Evolutionary conservation across 176 grass and related monocot genomes (phyloP).

Genomic region (Oryza brachyantha): DNA sequence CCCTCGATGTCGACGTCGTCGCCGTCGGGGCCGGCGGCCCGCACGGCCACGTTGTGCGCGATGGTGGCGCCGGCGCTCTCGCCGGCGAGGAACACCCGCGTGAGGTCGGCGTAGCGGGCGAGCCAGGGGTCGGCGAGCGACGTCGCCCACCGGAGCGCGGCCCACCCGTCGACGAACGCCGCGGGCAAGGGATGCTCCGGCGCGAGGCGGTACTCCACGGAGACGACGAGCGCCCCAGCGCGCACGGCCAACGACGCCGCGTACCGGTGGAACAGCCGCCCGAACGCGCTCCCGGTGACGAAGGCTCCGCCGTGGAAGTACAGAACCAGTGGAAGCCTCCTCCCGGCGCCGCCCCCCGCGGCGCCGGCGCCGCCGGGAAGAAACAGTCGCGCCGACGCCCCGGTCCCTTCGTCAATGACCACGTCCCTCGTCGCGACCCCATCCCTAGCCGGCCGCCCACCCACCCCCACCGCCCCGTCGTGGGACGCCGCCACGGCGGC

Average conservation of each 20-base stretch:
- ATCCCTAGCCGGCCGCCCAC: not conserved
- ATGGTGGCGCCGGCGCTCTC: constrained; percentile 11
- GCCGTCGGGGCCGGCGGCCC: not conserved
- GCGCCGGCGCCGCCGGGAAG: not conserved
- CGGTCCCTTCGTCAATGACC: not conserved
- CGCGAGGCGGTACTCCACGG: constrained; percentile 46
- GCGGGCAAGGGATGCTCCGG: constrained; percentile 43
- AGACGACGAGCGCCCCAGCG: constrained; percentile 31
- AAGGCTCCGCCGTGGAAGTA: constrained; percentile 61
- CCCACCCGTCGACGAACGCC: constrained; percentile 43
- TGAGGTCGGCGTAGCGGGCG: not conserved
- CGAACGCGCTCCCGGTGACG: constrained; percentile 35
- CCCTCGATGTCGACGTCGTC: constrained; percentile 1
- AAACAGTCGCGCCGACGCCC: constrained; percentile 3
- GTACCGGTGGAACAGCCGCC: constrained; percentile 27
- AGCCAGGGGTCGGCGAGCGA: not conserved
- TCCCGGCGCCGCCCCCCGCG: not conserved
- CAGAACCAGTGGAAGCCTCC: constrained; percentile 42
- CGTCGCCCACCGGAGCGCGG: constrained; percentile 23
- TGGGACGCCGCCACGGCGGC: not conserved
- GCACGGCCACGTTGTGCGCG: not conserved
- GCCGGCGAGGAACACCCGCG: not conserved
- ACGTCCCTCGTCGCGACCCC: constrained; percentile 27
- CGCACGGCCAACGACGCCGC: constrained; percentile 24
- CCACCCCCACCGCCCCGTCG: not conserved